A percentile compares a stretch with the other conserved stretches of the same genome.
phyloP scores from a whole-genome alignment of 1,139 yeast genomes.

The Zygosaccharomyces sapae region DNA sequence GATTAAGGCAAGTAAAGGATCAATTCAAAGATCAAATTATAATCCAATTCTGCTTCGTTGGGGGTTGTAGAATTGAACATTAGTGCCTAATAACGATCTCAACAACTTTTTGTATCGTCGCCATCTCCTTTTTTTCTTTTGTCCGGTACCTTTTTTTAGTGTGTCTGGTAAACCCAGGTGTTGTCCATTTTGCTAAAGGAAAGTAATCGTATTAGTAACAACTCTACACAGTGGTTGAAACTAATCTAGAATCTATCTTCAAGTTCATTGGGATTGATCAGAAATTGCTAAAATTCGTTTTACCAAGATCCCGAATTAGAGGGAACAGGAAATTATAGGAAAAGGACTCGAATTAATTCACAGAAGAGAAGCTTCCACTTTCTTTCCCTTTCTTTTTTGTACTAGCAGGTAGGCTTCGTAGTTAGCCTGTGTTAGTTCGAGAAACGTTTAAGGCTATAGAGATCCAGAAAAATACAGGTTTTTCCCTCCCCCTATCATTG shows the following conservation, averaged over 20 bases:
- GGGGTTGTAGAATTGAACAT: background rate
- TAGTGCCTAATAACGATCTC: background rate
- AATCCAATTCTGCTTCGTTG: background rate
- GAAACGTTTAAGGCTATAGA: background rate
- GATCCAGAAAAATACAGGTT: background rate
- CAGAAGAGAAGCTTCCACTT: too few species aligned
- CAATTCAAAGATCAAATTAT: background rate
- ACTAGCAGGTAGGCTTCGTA: too few species aligned
- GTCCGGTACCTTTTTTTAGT: background rate
- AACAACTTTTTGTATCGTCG: background rate
- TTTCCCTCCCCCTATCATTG: too few species aligned
- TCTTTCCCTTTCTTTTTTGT: too few species aligned
- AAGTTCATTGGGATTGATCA: background rate
- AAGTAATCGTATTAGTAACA: background rate
- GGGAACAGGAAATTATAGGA: too few species aligned
- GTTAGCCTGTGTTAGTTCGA: background rate
- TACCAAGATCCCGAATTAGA: too few species aligned
- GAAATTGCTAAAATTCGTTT: too few species aligned
- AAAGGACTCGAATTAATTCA: too few species aligned
- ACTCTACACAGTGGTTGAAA: background rate
- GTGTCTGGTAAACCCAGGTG: background rate
- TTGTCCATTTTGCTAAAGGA: background rate
- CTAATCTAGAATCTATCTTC: background rate
- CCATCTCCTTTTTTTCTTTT: background rate
- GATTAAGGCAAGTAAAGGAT: background rate